Evolutionary conservation across 768 basidiomycete genomes (phyloP), one percentile per base, ranked within the genome.

Genomic region (button mushroom (Agaricus bisporus)): DNA sequence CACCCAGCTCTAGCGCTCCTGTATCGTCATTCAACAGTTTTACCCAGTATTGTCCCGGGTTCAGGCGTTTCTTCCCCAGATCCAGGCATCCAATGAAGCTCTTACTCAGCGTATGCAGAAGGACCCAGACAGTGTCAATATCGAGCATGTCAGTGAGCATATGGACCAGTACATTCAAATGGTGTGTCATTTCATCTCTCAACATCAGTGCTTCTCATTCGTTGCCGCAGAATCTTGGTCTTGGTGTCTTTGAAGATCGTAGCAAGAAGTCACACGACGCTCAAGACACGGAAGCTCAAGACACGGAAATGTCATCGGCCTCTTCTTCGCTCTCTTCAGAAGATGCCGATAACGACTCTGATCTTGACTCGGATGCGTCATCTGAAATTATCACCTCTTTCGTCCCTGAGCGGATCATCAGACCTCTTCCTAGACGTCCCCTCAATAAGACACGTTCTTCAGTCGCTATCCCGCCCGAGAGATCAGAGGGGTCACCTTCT

Each of bases 1-100:
- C 44, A 7, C 28, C 35, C 14, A 17, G 29, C 14, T 17, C 36
- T 49, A 15, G 48, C 26, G 26, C 20, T 37, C 54, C 46, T 25
- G 51, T 17, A 35, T 10, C 51, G 10, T 18, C 11, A 26, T 22
- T 43, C 41, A 43, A 39, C 58, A 20, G n/a, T 8, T 6, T n/a
- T 22, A 29, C 38, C 1, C 57, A 89, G 87, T 89, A 17, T 69
- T 90, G 5, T 73, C 79, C 9, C 80, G 86, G 15, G 73, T 88
- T 3, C 78, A 81, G 63, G 76, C 80, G 0, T 88, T 89, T 62
- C 75, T 89, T 5, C 85, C 86, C 2, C 71, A 80, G 58, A 69
- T 88, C 15, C 78, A 82, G 44, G 83, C 81, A 11, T 83, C 86
- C 2, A 88, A 87, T 59, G 73, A 72, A 2, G 64, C 75, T 1